Conservation (phyloP, 352 stramenopile genomes). For the Aphanomyces astaci region DNA sequence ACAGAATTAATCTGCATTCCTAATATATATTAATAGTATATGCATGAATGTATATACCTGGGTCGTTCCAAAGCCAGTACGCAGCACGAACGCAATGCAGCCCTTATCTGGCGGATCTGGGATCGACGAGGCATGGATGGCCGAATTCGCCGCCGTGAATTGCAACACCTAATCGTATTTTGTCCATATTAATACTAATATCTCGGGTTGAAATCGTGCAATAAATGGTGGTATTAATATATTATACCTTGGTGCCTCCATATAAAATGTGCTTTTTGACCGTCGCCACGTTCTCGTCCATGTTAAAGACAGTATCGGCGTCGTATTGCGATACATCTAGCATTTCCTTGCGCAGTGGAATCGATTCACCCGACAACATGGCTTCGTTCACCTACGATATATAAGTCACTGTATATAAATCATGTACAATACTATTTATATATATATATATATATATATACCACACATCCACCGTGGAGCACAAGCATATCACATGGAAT, state of each 20-base stretch:
- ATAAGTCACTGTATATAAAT: neutral
- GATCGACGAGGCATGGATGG: no score
- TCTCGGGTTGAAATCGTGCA: no score
- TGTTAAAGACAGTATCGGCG: constrained; percentile 21
- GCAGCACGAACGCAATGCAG: constrained; percentile 83
- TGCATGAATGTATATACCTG: constrained; percentile 34
- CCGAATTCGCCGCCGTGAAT: no score
- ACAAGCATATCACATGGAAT: constrained; percentile 90
- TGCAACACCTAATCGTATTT: constrained; percentile 6
- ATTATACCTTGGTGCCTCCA: constrained; percentile 59
- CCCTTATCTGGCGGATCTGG: constrained; percentile 64
- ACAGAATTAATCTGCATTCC: no score
- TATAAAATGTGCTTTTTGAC: constrained; percentile 66
- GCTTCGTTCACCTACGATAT: constrained; percentile 77
- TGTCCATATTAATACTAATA: constrained; percentile 26
- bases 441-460: no score
- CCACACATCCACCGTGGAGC: constrained; percentile 82
- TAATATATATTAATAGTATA: neutral
- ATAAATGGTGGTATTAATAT: no score
- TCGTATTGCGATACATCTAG: constrained; percentile 25
- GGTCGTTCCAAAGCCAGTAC: constrained; percentile 89
- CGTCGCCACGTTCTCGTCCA: neutral
- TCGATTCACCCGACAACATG: constrained; percentile 93
- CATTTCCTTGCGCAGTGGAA: constrained; percentile 89
- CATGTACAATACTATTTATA: neutral